Evolutionary conservation across 768 basidiomycete genomes (phyloP), one percentile per base, ranked within the genome.

Genomic region (Hemileccinum rubropunctum): DNA sequence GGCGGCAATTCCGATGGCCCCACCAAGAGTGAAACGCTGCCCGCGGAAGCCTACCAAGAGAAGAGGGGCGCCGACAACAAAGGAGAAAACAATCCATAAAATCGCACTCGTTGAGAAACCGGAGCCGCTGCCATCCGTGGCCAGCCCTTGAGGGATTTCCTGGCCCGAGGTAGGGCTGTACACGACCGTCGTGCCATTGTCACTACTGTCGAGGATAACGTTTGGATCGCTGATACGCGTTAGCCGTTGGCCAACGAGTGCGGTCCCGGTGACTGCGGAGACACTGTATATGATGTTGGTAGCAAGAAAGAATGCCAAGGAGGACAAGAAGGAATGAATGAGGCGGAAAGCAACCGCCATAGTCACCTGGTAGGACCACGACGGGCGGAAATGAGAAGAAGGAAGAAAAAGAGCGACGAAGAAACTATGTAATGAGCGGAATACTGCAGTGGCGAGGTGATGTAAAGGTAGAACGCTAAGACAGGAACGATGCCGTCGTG

Each of bases 51-150:
- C 85, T 0, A 72, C 78, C 4, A 80, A 45, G 14, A 81, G 67
- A 57, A 87, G 71, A 3, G 82, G 82, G 6, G 68, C 33, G 17
- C 86, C 86, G 44, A 82, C 53, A 10, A 71, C 50, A 48, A 81
- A 72, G 23, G 71, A 73, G 53, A 81, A 83, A 8, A 58, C 68
- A 9, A 84, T 74, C 86, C 85, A 87, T 17, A 85, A 57, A 12
- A 82, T 39, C 1, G 83, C 80, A 20, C 80, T 65, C 2, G 68
- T 49, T 41, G 73, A 70, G 56, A 79, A 79, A 30, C 65, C 72
- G 8, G 68, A 65, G 6, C 85, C 84, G 27, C 77, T 71, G 8
- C 83, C 85, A 58, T 87, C 85, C 2, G 81, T 72, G 3, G 78
- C 84, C 5, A 70, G 48, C 0, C 78, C 79, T 62, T 87, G 85